Conservation (phyloP, 768 basidiomycete species). For the Pholiota molesta region DNA sequence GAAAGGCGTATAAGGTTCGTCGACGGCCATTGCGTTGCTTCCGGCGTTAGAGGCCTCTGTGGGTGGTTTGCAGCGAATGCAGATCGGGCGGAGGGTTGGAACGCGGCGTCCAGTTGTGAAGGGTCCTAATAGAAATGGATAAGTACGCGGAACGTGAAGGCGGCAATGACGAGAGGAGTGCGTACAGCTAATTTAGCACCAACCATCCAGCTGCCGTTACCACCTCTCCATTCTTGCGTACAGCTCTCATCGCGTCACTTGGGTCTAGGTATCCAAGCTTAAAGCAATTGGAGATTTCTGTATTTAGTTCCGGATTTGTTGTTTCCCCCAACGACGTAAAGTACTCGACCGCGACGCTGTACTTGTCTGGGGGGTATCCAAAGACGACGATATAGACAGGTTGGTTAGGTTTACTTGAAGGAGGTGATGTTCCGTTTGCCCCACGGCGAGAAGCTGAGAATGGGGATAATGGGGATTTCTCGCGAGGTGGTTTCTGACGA, state of each 20-base stretch:
- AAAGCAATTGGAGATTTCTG: conserved; percentile 80
- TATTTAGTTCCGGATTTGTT: conserved; percentile 67
- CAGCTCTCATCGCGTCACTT: conserved; percentile 76
- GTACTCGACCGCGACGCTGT: conserved; percentile 70
- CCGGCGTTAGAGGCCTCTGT: conserved; percentile 16
- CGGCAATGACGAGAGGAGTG: conserved; percentile 21
- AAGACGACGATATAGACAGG: conserved; percentile 76
- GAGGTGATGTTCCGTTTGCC: conserved; percentile 28
- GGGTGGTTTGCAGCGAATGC: conserved; percentile 23
- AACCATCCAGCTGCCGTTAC: conserved; percentile 80
- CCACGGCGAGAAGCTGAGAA: conserved; percentile 36
- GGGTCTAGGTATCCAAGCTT: conserved; percentile 72
- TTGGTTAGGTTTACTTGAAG: conserved; percentile 34
- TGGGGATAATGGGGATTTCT: conserved; percentile 44
- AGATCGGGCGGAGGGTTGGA: conserved; percentile 32
- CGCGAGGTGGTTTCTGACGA: conserved; percentile 40
- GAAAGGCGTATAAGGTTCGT: conserved; percentile 36
- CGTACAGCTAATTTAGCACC: conserved; percentile 86
- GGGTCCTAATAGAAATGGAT: conserved; percentile 51
- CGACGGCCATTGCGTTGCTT: conserved; percentile 48
- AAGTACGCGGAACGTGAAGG: conserved; percentile 6
- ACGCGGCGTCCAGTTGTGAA: conserved; percentile 54
- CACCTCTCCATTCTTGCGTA: conserved; percentile 83
- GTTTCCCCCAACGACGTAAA: conserved; percentile 74
- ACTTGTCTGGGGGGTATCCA: conserved; percentile 86